These are phyloP conservation scores for Epichloe gansuensis DNA, from an alignment of 2,329 filamentous ascomycete genomes.

Conservation along the genomic window DNA sequence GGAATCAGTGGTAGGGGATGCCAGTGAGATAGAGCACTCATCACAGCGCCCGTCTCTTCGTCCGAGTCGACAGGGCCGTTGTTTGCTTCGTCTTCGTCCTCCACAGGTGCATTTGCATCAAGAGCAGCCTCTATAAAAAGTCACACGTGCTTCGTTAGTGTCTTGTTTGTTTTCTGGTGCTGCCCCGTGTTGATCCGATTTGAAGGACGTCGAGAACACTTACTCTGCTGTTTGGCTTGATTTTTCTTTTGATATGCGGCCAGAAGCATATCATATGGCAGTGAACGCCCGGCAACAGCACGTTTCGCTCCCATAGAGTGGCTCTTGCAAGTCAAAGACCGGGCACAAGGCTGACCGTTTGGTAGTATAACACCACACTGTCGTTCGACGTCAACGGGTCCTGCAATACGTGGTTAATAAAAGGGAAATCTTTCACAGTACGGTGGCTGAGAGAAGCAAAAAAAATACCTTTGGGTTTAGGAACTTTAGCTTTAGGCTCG, in stretches of 20 bases:
- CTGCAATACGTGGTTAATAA: constrained; percentile 19
- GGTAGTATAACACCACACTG: constrained; percentile 81
- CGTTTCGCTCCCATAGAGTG: constrained; percentile 93
- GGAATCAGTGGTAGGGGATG: constrained; percentile 66
- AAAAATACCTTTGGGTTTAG: constrained; percentile 63
- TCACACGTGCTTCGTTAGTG: neutral
- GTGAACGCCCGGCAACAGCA: constrained; percentile 69
- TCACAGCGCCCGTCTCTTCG: constrained; percentile 82
- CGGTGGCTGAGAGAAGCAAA: neutral
- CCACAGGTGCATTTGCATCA: constrained; percentile 81
- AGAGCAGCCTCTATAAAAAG: constrained; percentile 65
- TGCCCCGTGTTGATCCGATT: neutral
- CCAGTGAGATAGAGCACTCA: constrained; percentile 65
- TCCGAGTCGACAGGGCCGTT: constrained; percentile 81
- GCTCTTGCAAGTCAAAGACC: constrained; percentile 85
- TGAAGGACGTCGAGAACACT: constrained; percentile 21
- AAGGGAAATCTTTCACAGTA: neutral
- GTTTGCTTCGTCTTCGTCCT: constrained; percentile 72
- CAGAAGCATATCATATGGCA: constrained; percentile 87
- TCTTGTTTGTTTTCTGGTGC: neutral
- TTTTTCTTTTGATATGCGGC: constrained; percentile 94
- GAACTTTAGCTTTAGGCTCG: constrained; percentile 68
- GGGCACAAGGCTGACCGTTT: constrained; percentile 76
- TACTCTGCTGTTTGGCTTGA: constrained; percentile 93
- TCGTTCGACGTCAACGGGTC: constrained; percentile 84